Base-by-base conservation (phyloP, 2,329 filamentous ascomycete species). In the Coniochaeta sp. region DNA sequence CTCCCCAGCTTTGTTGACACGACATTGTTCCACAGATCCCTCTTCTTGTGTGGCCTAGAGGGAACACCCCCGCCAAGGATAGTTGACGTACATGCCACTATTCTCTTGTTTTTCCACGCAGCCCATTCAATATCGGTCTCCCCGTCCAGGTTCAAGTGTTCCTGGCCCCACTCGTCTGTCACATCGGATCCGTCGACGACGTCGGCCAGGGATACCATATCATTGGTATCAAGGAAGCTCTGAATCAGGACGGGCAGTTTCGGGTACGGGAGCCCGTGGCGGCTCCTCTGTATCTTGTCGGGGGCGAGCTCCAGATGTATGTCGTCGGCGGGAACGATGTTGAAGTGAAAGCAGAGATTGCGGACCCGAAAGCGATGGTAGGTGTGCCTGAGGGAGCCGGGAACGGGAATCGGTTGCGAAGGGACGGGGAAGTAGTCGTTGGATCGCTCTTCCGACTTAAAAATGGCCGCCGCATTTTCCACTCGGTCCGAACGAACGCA, bases 231-330 rank as follows among this genome's bases (percentile, higher is more conserved):
- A 24, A 56, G 30, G 34, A 34, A 56, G 54, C 54, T 56, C 30
- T 56, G 30, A 19, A 56, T 56, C 16, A 56, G n/a, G 34, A 56
- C 54, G 34, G 38, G 16, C n/a, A 56, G 54, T 38, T 56, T 56
- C 22, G 54, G 54, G 28, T 56, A 56, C 54, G 54, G 54, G 8
- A 56, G 30, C 4, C 54, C n/a, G 16, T 38, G 8, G 54, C 19
- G 54, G 34, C 54, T 56, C 19, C 34, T 34, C 34, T 34, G 28
- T 22, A 56, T 36, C 12, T 38, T 56, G 28, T 24, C 7, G 30
- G 30, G 54, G n/a, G 5, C 54, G 30, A 34, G 28, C 30, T 22
- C 34, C 10, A 56, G 16, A 30, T 56, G 30, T 56, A 56, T 38
- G 34, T 56, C 54, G n/a, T 38, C 34, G 22, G 17, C 7, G 10